These are phyloP conservation scores for Coelastrella sp. DNA, from an alignment of 139 green algal genomes.

Conservation along the genomic window DNA sequence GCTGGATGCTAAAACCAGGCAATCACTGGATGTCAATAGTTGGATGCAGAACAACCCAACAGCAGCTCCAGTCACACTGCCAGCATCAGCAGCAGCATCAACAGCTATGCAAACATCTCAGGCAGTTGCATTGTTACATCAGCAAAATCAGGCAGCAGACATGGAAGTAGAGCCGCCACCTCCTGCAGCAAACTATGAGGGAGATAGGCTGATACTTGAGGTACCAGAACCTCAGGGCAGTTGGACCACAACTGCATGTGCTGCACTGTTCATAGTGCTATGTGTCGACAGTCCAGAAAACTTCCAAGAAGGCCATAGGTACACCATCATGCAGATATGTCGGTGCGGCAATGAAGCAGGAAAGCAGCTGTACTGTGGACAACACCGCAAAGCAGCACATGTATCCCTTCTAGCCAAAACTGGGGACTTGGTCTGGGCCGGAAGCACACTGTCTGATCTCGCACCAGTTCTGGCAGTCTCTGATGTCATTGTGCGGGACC, in stretches of 20 bases:
- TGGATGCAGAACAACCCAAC: background rate
- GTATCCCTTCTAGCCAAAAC: background rate
- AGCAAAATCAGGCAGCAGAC: background rate
- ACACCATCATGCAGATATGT: background rate
- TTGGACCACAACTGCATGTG: background rate
- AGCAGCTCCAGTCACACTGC: background rate
- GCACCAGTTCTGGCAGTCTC: background rate
- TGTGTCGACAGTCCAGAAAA: background rate
- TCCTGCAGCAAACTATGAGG: background rate
- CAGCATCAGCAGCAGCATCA: background rate
- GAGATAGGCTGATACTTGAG: background rate
- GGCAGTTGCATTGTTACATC: background rate
- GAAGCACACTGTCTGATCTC: background rate
- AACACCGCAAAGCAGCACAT: constrained; percentile 8
- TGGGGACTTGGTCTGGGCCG: background rate
- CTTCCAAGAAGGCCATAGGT: background rate
- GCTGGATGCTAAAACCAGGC: background rate
- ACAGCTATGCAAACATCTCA: background rate
- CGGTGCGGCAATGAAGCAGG: constrained; percentile 20
- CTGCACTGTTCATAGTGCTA: constrained; percentile 19
- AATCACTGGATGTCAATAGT: background rate
- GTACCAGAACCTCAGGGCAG: constrained; percentile 9
- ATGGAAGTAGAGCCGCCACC: background rate
- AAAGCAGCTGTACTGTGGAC: constrained; percentile 8
- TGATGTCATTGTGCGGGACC: background rate